These are phyloP conservation scores for Pyricularia grisea DNA, from an alignment of 2,329 filamentous ascomycete species.

Conservation along the genomic window DNA sequence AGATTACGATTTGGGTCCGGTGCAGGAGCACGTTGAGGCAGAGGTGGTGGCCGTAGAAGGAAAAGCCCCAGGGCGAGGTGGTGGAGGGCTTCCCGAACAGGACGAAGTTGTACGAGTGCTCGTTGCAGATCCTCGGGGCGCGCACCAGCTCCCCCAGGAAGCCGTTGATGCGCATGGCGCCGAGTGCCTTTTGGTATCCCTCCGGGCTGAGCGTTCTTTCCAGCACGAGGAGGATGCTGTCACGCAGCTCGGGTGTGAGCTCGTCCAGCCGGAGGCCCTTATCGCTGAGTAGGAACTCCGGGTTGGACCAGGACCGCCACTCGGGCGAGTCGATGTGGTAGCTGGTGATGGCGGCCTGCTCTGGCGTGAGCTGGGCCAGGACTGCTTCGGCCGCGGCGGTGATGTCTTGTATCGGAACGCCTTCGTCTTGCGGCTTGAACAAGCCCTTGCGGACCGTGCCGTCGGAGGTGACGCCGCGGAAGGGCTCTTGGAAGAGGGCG, in stretches of 20 bases:
- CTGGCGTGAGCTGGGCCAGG: slow-evolving; percentile 30
- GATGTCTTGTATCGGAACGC: slow-evolving; percentile 48
- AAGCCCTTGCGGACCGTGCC: slow-evolving; percentile 47
- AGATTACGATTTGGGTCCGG: slow-evolving; percentile 54
- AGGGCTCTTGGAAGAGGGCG: slow-evolving; percentile 54
- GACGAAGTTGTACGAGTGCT: slow-evolving; percentile 68
- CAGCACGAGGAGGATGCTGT: slow-evolving; percentile 46
- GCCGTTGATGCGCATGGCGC: slow-evolving; percentile 65
- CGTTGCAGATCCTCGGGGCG: slow-evolving; percentile 56
- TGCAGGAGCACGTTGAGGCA: slow-evolving; percentile 64
- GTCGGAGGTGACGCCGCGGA: slow-evolving; percentile 60
- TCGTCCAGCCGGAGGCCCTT: slow-evolving; percentile 66
- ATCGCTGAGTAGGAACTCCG: slow-evolving; percentile 60
- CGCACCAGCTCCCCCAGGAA: slow-evolving; percentile 63
- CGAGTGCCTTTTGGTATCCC: slow-evolving; percentile 61
- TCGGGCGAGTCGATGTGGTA: slow-evolving; percentile 61
- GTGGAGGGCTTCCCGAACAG: slow-evolving; percentile 56
- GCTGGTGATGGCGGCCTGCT: slow-evolving; percentile 36
- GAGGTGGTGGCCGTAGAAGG: slow-evolving; percentile 71
- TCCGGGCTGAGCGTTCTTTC: slow-evolving; percentile 52
- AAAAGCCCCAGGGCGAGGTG: slow-evolving; percentile 57
- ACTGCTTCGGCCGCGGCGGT: slow-evolving; percentile 38
- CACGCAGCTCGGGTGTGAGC: slow-evolving; percentile 27
- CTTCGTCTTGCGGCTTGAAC: slow-evolving; percentile 54
- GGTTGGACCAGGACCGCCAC: slow-evolving; percentile 64